phyloP scores from a whole-genome alignment of 306 rosid genomes.

The Quercus bicolor region DNA sequence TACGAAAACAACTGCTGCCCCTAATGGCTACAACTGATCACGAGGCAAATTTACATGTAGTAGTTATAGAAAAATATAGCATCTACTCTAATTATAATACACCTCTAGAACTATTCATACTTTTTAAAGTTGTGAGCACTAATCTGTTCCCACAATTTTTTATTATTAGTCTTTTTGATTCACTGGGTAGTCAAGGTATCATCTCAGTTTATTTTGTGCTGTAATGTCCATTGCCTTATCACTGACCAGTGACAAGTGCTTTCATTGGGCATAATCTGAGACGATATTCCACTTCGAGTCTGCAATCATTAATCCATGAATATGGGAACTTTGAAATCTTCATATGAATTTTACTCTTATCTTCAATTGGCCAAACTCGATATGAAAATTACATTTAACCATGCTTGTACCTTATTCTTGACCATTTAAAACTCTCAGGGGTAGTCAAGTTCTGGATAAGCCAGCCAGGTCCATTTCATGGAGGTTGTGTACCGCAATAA shows the following conservation, averaged over 20 bases:
- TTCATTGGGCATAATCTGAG: neutral
- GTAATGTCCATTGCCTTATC: neutral
- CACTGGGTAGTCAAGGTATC: neutral
- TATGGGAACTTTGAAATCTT: neutral
- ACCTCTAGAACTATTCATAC: neutral
- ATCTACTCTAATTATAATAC: neutral
- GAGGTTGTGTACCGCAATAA: neutral
- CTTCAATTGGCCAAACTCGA: neutral
- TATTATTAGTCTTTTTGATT: neutral
- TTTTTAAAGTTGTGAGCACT: neutral
- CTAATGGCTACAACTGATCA: neutral
- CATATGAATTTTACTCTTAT: neutral
- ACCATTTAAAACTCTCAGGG: neutral
- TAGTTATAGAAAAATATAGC: neutral
- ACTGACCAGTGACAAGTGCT: neutral
- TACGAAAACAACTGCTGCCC: neutral
- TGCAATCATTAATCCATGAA: neutral
- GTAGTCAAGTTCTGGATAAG: neutral
- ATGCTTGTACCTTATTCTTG: neutral
- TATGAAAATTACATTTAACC: neutral
- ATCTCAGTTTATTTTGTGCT: neutral
- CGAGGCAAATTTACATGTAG: neutral
- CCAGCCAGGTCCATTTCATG: neutral
- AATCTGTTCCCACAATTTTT: neutral
- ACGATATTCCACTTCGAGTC: neutral